Evolutionary conservation across 116 monocot genomes (phyloP).

Genomic region (Cymodocea nodosa): DNA sequence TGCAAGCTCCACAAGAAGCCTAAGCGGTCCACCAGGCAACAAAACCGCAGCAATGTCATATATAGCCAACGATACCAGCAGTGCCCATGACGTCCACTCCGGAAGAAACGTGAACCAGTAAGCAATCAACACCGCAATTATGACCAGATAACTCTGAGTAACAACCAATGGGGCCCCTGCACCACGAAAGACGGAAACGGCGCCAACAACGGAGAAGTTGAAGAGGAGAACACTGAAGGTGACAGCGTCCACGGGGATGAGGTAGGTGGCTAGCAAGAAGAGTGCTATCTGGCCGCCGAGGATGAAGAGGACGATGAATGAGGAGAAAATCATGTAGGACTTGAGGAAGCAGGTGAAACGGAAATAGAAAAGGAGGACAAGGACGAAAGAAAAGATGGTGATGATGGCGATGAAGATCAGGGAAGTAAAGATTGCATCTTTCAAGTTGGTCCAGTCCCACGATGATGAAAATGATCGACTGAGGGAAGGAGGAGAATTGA

Average conservation of each 20-base stretch:
- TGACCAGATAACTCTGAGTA: slow-evolving; percentile 62
- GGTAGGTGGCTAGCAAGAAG: slow-evolving; percentile 31
- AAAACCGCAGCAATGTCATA: slow-evolving; percentile 92
- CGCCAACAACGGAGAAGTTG: slow-evolving; percentile 70
- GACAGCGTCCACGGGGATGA: slow-evolving; percentile 40
- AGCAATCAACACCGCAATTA: slow-evolving; percentile 67
- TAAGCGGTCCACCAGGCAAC: slow-evolving; percentile 73
- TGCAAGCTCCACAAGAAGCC: slow-evolving; percentile 88
- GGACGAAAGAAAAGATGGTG: slow-evolving; percentile 68
- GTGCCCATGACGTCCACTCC: slow-evolving; percentile 94
- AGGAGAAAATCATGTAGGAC: slow-evolving; percentile 75
- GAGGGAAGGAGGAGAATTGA: slow-evolving; percentile 34
- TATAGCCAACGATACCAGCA: slow-evolving; percentile 66
- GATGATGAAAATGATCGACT: neutral
- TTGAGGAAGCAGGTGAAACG: slow-evolving; percentile 66
- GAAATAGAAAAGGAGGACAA: slow-evolving; percentile 92
- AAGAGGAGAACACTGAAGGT: slow-evolving; percentile 44
- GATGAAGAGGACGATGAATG: slow-evolving; percentile 52
- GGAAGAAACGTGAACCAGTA: slow-evolving; percentile 90
- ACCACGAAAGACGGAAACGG: slow-evolving; percentile 25
- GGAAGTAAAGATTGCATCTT: slow-evolving; percentile 41
- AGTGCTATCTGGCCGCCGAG: slow-evolving; percentile 52
- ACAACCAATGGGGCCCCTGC: slow-evolving; percentile 34
- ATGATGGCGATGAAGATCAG: slow-evolving; percentile 49
- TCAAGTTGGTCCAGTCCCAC: neutral